phyloP scores from a whole-genome alignment of 2,329 filamentous ascomycete species.

The Escovopsis weberi region DNA sequence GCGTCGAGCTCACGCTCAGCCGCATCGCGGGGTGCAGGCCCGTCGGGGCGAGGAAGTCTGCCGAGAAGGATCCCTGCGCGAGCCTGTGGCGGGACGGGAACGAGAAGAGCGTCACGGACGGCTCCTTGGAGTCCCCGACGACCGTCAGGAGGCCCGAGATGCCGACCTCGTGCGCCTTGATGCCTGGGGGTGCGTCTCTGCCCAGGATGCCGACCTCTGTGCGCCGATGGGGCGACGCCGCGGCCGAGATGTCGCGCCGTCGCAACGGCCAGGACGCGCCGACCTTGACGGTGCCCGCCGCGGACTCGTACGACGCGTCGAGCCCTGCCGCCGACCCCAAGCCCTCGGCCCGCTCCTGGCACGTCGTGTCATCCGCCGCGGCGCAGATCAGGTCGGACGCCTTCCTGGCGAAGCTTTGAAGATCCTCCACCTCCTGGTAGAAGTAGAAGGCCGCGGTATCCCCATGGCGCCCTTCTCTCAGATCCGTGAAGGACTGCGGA shows the following conservation, averaged over 20 bases:
- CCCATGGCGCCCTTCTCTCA: slow-evolving; percentile 21
- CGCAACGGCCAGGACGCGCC: slow-evolving; percentile 48
- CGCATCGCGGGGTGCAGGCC: slow-evolving; percentile 75
- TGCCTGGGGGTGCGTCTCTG: slow-evolving; percentile 40
- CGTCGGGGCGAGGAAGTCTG: slow-evolving; percentile 52
- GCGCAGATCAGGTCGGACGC: slow-evolving; percentile 38
- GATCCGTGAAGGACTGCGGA: slow-evolving; percentile 44
- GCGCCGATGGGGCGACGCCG: slow-evolving; percentile 32
- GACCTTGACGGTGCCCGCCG: slow-evolving; percentile 49
- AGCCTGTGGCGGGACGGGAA: slow-evolving; percentile 68
- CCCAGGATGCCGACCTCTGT: slow-evolving; percentile 73
- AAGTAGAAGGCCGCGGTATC: slow-evolving; percentile 50
- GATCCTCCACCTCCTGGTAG: slow-evolving; percentile 46
- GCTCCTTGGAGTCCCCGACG: slow-evolving; percentile 56
- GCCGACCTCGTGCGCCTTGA: slow-evolving; percentile 59
- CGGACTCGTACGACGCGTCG: slow-evolving; percentile 64
- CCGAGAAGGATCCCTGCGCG: slow-evolving; percentile 40
- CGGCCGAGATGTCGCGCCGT: slow-evolving; percentile 25
- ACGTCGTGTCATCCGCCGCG: slow-evolving; percentile 26
- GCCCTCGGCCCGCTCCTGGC: slow-evolving; percentile 30
- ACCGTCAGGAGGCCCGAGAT: slow-evolving; percentile 68
- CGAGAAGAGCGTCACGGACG: slow-evolving; percentile 66
- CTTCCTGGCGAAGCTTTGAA: slow-evolving; percentile 40
- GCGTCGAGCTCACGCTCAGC: slow-evolving; percentile 43
- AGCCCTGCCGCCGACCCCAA: slow-evolving; percentile 44